Evolutionary conservation across 441 rosid genomes (phyloP).

Genomic region (Melastoma candidum): DNA sequence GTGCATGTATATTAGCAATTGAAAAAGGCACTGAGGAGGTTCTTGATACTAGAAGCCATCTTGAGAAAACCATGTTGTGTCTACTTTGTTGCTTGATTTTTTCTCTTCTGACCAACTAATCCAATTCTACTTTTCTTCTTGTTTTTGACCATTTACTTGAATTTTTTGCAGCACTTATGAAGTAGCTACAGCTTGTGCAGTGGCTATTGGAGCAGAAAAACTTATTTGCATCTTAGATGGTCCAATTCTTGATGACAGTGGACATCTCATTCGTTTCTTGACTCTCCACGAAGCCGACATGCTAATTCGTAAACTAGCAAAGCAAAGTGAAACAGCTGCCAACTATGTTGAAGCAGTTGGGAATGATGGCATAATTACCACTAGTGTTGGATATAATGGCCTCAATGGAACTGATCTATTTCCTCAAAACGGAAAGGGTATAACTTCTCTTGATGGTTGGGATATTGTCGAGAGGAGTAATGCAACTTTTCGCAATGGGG

Average conservation of each 20-base stretch:
- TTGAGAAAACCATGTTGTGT: no score
- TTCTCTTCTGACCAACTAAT: no score
- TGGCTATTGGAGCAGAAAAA: conserved; percentile 90
- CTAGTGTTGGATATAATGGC: conserved; percentile 31
- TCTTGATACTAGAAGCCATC: no score
- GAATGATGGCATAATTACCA: conserved; percentile 30
- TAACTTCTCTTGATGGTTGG: conserved; percentile 28
- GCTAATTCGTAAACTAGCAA: conserved; percentile 66
- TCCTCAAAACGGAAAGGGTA: conserved; percentile 2
- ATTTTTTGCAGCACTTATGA: conserved; percentile 69
- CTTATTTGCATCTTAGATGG: conserved; percentile 89
- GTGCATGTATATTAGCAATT: no score
- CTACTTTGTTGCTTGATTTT: no score
- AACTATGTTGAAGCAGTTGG: conserved; percentile 80
- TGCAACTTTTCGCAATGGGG: conserved; percentile 70
- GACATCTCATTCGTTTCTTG: conserved; percentile 74
- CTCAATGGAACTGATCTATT: conserved; percentile 22
- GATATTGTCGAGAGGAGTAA: conserved; percentile 22
- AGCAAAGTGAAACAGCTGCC: conserved; percentile 91
- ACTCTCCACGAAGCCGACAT: conserved; percentile 85
- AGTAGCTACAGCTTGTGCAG: conserved; percentile 96
- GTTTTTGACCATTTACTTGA: not conserved
- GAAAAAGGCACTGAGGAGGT: no score
- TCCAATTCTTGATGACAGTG: conserved; percentile 76
- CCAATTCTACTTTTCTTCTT: no score